A percentile compares a stretch with the other conserved stretches of the same genome.
phyloP scores from a whole-genome alignment of 306 rosid species.

The Inga leiocalycina region DNA sequence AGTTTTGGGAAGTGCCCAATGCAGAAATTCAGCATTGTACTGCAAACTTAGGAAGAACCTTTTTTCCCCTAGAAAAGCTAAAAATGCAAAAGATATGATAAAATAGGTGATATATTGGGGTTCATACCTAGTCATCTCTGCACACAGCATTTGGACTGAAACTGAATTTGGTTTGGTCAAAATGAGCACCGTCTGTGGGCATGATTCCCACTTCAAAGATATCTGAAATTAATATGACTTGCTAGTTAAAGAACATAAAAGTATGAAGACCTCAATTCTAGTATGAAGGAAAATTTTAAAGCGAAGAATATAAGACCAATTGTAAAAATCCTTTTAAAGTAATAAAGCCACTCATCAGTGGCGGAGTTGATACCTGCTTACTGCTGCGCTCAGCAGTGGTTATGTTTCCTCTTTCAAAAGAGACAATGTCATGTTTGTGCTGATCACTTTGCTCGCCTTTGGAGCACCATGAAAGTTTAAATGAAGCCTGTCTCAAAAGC shows the following conservation, averaged over 20 bases:
- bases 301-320: not conserved
- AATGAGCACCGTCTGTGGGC: slow-evolving; percentile 91
- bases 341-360: slow-evolving; percentile 27
- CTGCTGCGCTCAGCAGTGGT: slow-evolving; percentile 98
- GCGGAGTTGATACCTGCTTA: slow-evolving; percentile 72
- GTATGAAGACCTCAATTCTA: slow-evolving; percentile 8
- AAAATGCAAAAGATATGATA: not conserved
- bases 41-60: not conserved
- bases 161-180: slow-evolving; percentile 92
- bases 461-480: slow-evolving; percentile 90
- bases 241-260: slow-evolving; percentile 39
- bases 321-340: slow-evolving; percentile 9
- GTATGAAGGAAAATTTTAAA: slow-evolving; percentile 7
- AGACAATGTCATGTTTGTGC: slow-evolving; percentile 91
- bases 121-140: slow-evolving; percentile 88
- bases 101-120: slow-evolving; percentile 33
- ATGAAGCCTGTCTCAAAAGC: slow-evolving; percentile 69
- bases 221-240: slow-evolving; percentile 67
- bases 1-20: slow-evolving; percentile 8
- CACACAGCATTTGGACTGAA: slow-evolving; percentile 83
- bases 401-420: slow-evolving; percentile 95
- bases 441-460: slow-evolving; percentile 87
- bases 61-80: slow-evolving; percentile 20
- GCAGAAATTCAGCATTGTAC: slow-evolving; percentile 24
- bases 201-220: slow-evolving; percentile 91